Conservation (phyloP, 805 yeast species). For the Spathaspora gorwiae region DNA sequence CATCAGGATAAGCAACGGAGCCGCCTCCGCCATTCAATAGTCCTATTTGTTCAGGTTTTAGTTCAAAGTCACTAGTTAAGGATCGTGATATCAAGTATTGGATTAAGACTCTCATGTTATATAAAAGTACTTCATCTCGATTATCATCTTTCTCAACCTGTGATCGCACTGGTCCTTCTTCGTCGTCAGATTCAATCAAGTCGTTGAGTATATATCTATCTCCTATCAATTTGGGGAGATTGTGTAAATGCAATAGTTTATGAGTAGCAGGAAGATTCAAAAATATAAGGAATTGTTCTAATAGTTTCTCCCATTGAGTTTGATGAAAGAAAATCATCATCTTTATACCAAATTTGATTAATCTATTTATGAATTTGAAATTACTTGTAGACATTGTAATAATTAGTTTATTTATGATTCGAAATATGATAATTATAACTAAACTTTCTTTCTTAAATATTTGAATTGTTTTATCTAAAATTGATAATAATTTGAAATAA, state of each 20-base stretch:
- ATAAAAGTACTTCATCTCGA: slow-evolving; percentile 9
- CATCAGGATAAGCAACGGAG: neutral
- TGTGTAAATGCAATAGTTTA: slow-evolving; percentile 27
- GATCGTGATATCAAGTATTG: slow-evolving; percentile 17
- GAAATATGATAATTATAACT: slow-evolving; percentile 23
- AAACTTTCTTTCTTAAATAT: slow-evolving; percentile 20
- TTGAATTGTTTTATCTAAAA: slow-evolving; percentile 14
- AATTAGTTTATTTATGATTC: slow-evolving; percentile 44
- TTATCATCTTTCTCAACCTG: slow-evolving; percentile 1
- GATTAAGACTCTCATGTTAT: slow-evolving; percentile 19
- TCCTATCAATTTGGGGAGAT: slow-evolving; percentile 17
- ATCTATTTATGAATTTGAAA: slow-evolving; percentile 28
- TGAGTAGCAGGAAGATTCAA: slow-evolving; percentile 37
- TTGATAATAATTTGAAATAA: slow-evolving; percentile 16
- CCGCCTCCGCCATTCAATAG: neutral
- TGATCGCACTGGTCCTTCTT: neutral
- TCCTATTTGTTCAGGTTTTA: slow-evolving; percentile 5
- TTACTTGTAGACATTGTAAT: slow-evolving; percentile 39
- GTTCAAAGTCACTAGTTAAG: slow-evolving; percentile 7
- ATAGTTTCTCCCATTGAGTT: slow-evolving; percentile 39
- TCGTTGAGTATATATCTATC: slow-evolving; percentile 1
- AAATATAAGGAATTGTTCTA: slow-evolving; percentile 42
- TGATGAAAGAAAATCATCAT: slow-evolving; percentile 30
- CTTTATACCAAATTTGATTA: slow-evolving; percentile 37
- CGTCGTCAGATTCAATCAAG: neutral